Conservation (phyloP, 768 basidiomycete species). For the Xerocomellus dryophilus region DNA sequence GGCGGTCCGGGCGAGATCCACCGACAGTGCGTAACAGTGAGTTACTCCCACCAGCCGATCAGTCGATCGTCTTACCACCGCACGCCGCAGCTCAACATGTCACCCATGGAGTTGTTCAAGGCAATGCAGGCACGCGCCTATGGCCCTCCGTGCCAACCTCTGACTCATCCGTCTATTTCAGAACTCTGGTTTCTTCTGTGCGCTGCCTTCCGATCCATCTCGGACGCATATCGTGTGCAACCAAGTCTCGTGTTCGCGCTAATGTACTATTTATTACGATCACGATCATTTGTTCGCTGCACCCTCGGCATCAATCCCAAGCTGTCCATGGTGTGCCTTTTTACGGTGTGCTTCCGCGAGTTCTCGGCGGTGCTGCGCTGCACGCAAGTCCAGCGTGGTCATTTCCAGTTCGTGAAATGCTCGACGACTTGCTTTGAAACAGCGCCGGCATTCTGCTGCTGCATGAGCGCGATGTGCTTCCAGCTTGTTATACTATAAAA, state of each 20-base stretch:
- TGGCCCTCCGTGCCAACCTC: background rate
- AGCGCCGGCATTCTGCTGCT: conserved; percentile 38
- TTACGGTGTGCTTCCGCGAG: conserved; percentile 59
- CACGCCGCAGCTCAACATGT: conserved; percentile 53
- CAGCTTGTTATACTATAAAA: conserved; percentile 31
- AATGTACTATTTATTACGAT: conserved; percentile 24
- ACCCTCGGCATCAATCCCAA: conserved; percentile 53
- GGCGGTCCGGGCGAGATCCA: conserved; percentile 32
- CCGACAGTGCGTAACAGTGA: conserved; percentile 56
- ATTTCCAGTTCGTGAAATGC: conserved; percentile 63
- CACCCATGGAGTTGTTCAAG: conserved; percentile 58
- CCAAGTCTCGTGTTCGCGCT: conserved; percentile 49
- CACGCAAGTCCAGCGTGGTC: conserved; percentile 55
- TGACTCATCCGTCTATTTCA: conserved; percentile 28
- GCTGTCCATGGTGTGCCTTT: conserved; percentile 55
- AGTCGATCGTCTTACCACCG: conserved; percentile 11
- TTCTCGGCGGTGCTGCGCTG: conserved; percentile 55
- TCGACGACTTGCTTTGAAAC: conserved; percentile 42
- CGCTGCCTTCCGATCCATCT: conserved; percentile 61
- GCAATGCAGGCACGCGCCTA: conserved; percentile 62
- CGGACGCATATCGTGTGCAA: conserved; percentile 69
- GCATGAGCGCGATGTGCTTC: conserved; percentile 40
- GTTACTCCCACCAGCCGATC: conserved; percentile 3
- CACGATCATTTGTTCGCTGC: conserved; percentile 22
- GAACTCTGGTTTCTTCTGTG: conserved; percentile 68